A percentile compares a stretch with the other conserved stretches of the same genome.
These are phyloP conservation scores for Ogataea pini DNA, from an alignment of 805 yeast species.

Conservation along the genomic window DNA sequence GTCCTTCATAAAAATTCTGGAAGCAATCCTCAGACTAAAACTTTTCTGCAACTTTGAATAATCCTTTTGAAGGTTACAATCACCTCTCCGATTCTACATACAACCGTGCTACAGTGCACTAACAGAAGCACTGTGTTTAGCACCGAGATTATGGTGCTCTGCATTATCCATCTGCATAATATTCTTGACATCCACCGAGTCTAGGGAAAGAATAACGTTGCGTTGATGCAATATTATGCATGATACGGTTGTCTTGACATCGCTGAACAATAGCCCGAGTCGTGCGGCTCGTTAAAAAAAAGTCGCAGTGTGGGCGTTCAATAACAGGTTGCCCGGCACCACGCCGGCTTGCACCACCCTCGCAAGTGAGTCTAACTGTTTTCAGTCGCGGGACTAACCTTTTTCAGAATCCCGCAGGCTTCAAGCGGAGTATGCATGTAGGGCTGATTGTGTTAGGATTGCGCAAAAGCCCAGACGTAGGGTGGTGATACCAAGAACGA, in stretches of 20 bases:
- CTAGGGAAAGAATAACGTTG: conserved; percentile 1
- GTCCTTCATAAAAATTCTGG: conserved; percentile 3
- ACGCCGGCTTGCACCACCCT: not conserved
- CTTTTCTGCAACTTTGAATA: conserved; percentile 7
- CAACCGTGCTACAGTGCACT: too few species aligned
- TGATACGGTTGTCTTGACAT: not conserved
- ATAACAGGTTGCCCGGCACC: conserved; percentile 3
- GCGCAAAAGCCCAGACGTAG: not conserved
- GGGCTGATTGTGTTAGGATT: not conserved
- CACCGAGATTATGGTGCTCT: conserved; percentile 1
- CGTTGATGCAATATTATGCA: not conserved
- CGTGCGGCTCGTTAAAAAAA: conserved; percentile 2
- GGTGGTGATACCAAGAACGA: not conserved
- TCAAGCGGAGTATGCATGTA: not conserved
- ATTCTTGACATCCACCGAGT: conserved; percentile 3
- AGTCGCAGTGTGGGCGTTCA: not conserved
- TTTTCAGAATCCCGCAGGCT: not conserved
- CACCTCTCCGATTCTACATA: not conserved
- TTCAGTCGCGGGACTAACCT: not conserved
- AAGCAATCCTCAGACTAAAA: conserved; percentile 3
- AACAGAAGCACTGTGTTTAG: not conserved
- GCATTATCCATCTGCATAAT: conserved; percentile 8
- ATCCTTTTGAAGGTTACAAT: not conserved
- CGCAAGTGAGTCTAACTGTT: conserved; percentile 1
- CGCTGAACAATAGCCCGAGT: not conserved